phyloP scores from a whole-genome alignment of 2,329 filamentous ascomycete genomes.

The Verticillium klebahnii region DNA sequence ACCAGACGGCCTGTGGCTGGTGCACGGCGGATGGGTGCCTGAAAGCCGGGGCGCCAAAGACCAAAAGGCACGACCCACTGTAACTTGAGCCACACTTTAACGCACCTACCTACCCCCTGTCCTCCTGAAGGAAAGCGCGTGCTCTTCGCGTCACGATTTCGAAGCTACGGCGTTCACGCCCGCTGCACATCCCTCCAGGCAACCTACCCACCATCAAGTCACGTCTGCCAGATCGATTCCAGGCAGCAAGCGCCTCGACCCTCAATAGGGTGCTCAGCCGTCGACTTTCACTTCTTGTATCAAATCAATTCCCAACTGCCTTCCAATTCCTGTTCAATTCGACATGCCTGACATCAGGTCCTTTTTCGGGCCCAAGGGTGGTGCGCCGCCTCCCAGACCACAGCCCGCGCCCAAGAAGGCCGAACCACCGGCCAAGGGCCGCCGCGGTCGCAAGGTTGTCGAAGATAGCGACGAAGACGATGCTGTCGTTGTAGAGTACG shows the following conservation, averaged over 20 bases:
- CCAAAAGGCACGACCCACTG: not conserved
- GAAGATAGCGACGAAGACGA: constrained; percentile 81
- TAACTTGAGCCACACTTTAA: constrained; percentile 23
- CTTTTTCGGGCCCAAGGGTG: constrained; percentile 80
- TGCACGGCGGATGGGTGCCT: constrained; percentile 4
- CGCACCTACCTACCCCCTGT: not conserved
- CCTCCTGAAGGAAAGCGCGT: constrained; percentile 30
- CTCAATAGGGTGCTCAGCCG: not conserved
- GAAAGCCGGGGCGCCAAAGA: constrained; percentile 18
- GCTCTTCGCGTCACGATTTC: constrained; percentile 33
- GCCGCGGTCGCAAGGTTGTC: constrained; percentile 61
- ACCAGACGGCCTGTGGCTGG: constrained; percentile 11
- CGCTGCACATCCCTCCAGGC: not conserved
- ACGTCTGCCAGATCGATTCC: not conserved
- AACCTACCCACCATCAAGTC: not conserved
- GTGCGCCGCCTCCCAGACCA: constrained; percentile 47
- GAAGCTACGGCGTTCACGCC: constrained; percentile 6
- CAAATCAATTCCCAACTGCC: not conserved
- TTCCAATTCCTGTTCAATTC: not conserved
- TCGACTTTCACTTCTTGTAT: not conserved
- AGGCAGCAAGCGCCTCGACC: not conserved
- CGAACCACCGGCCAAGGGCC: constrained; percentile 38
- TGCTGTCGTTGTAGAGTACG: constrained; percentile 41
- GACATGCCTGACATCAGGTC: constrained; percentile 85
- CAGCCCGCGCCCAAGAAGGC: constrained; percentile 34